phyloP scores from a whole-genome alignment of 495 filamentous ascomycete species.

The Neurospora sp. region DNA sequence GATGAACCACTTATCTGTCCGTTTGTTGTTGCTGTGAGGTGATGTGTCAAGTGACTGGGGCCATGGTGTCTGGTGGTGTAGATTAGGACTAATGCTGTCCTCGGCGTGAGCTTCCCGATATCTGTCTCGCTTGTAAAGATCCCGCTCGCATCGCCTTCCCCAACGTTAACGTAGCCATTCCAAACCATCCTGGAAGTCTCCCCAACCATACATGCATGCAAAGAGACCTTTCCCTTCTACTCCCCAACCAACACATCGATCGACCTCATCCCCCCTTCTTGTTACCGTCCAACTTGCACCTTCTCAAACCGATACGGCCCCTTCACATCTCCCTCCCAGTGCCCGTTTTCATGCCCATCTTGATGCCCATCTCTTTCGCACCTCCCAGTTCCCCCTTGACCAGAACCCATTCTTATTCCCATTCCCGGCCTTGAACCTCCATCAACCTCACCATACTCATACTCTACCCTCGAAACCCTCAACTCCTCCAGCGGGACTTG shows the following conservation, averaged over 20 bases:
- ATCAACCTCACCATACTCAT: too few species aligned
- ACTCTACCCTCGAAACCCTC: not conserved
- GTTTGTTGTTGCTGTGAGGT: not conserved
- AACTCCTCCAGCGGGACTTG: not conserved
- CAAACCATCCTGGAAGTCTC: not conserved
- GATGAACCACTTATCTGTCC: not conserved
- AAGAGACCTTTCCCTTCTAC: not conserved
- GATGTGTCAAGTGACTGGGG: not conserved
- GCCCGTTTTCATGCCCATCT: not conserved
- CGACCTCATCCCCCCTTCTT: not conserved
- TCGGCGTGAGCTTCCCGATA: not conserved
- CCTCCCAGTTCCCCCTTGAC: too few species aligned
- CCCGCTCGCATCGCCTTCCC: not conserved
- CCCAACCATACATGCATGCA: too few species aligned
- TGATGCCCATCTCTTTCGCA: too few species aligned
- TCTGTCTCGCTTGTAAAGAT: not conserved
- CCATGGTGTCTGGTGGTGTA: not conserved
- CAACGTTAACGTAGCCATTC: not conserved
- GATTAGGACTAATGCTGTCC: not conserved
- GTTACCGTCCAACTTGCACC: not conserved
- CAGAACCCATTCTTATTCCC: too few species aligned
- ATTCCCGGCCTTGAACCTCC: too few species aligned
- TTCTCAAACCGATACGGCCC: not conserved
- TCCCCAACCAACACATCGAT: not conserved
- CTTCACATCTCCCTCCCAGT: not conserved